Evolutionary conservation across 257 asterid species (phyloP), one percentile per base, ranked within the genome.

Genomic region (Craterostigma plantagineum): DNA sequence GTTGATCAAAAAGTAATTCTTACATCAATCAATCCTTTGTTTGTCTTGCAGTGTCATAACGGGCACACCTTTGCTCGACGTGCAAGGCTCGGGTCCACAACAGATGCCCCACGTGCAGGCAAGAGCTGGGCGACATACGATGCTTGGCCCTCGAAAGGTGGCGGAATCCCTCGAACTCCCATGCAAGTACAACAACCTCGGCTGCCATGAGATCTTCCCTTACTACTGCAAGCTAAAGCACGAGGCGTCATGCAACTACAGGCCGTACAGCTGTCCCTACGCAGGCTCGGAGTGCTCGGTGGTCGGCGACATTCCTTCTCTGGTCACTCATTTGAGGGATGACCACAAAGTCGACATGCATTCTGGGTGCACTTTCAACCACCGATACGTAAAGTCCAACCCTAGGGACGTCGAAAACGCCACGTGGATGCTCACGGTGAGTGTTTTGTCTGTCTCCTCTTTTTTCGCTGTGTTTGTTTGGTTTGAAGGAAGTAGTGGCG

Each of bases 291-390:
- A 68, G 54, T 72, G 81, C 59, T 56, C 69, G 1, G 55, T 63
- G 27, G 63, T 62, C 40, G 77, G 81, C 30, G 77, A 72, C 18
- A 68, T 68, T 15, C 62, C 58, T 3, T 54, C 7, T 49, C 49
- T 72, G 18, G 74, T 72, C 40, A 5, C 65, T 47, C 81, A 72
- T 18, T 51, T 72, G 44, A 52, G 71, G 35, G 76, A 72, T 12
- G 73, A 65, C 44, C 81, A 72, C 64, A 62, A 72, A 58, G 77
- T 72, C 27, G 81, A 72, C 40, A 72, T 72, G 77, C 81, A 72
- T 51, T 68, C 76, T 4, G 81, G 77, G 11, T 72, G 74, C 67
- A 65, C 77, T 3, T 72, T 72, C 38, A 72, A 69, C 30, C 81
- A 72, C 55, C 71, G 81, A 18, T 72, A 72, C 13, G 81, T 68